Conservation (phyloP, 164 flowering plant species). For the Liriodendron chinense region DNA sequence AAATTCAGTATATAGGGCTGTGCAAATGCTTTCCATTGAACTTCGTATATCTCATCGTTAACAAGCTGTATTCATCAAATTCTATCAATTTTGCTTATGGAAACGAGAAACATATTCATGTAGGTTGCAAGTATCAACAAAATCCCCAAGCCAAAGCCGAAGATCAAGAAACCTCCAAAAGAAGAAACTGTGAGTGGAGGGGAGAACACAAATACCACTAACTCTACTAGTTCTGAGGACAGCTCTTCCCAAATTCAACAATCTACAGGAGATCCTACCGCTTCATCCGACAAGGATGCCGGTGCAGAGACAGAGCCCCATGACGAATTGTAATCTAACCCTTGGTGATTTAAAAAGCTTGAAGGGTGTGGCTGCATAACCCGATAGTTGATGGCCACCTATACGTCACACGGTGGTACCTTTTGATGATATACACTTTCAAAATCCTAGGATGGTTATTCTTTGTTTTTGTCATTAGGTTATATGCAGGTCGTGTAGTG, state of each 20-base stretch:
- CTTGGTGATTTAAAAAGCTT: neutral
- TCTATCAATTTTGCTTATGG: no score
- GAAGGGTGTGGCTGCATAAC: neutral
- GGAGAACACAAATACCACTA: conserved; percentile 13
- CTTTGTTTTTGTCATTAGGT: neutral
- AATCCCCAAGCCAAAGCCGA: conserved; percentile 96
- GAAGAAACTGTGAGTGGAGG: conserved; percentile 46
- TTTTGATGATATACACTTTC: neutral
- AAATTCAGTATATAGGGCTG: no score
- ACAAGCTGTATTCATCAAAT: no score
- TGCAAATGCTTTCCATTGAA: no score
- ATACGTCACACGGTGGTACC: neutral
- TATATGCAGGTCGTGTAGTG: neutral
- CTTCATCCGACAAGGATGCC: neutral
- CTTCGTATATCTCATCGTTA: no score
- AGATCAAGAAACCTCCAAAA: conserved; percentile 68
- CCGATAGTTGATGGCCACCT: neutral
- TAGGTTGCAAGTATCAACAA: conserved; percentile 66
- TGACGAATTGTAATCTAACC: conserved; percentile 26
- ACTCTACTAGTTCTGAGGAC: conserved; percentile 16
- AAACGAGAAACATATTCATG: neutral
- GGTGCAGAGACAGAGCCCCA: conserved; percentile 11
- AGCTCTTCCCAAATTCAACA: conserved; percentile 16
- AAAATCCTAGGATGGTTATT: neutral
- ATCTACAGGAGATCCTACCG: conserved; percentile 12